Base-by-base conservation (phyloP, 148 eudicot genomes). In the Euryodendron excelsum region DNA sequence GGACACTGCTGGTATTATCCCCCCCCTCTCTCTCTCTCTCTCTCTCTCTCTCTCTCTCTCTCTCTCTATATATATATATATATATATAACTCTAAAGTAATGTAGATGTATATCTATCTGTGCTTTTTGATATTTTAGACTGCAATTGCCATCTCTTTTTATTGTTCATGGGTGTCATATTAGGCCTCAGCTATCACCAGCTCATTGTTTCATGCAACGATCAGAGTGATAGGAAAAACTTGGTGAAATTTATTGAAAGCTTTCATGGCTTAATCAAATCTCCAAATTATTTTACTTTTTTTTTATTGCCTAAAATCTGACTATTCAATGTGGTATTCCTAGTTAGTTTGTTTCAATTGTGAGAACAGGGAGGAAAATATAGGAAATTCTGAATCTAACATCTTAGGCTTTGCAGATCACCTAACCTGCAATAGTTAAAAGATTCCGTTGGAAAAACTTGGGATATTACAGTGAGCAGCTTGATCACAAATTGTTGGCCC, bases 1-100 rank as follows among this genome's bases (percentile, higher is more conserved):
- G 84, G 84, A 82, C 58, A 82, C 84, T 82, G 84, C 84, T 63
- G 84, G 84, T 82, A 78, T 63, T 47, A 21, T 30, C 31, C 31
- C 14, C 59, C 17, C n/a, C n/a, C n/a, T n/a, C n/a, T n/a, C n/a
- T n/a, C n/a, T n/a, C n/a, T 20, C 56, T 41, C 45, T 39, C 0
- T 39, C 0, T 39, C 0, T 39, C 27, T 25, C 37, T 30, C 53
- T 39, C n/a, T 47, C 50, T 36, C 33, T 53, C 28, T 52, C 45
- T 64, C 21, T 27, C 31, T 6, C 31, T 31, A 5, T 31, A 1
- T 69, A 14, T 66, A 37, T 34, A 2, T 64, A 7, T 30, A 8
- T 62, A 5, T 15, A 10, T 62, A 20, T 14, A 30, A 30, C 0
- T 47, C 6, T 11, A 11, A 30, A 31, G 5, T 21, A 15, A 64